Conservation (phyloP, 2,329 filamentous ascomycete genomes). For the Epichloe elymi region DNA sequence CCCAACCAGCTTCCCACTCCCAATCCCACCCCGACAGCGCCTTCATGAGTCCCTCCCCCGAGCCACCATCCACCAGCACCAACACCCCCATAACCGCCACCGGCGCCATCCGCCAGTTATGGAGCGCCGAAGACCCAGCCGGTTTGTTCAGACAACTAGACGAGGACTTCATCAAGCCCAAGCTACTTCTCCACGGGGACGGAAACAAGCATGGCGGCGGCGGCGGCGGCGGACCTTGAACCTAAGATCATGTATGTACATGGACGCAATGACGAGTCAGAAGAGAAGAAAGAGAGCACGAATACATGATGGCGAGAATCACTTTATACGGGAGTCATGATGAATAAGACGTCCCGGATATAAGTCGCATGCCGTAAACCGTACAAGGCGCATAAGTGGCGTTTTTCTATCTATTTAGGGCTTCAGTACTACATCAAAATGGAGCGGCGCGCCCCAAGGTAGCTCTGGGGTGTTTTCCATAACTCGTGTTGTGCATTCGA, state of each 20-base stretch:
- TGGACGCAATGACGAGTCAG: no score
- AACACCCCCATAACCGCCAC: slow-evolving; percentile 50
- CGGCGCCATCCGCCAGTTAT: slow-evolving; percentile 66
- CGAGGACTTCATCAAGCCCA: slow-evolving; percentile 92
- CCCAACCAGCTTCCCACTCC: slow-evolving; percentile 12
- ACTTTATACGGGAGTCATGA: no score
- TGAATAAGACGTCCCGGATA: no score
- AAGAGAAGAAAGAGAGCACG: no score
- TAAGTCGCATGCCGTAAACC: not conserved
- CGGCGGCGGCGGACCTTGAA: slow-evolving; percentile 9
- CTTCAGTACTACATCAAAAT: no score
- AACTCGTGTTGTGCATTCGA: no score
- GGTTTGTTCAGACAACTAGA: slow-evolving; percentile 86
- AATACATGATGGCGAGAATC: no score
- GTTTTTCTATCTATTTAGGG: not conserved
- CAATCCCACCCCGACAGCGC: slow-evolving; percentile 12
- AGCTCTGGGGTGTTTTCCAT: no score
- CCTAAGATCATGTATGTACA: no score
- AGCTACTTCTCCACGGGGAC: slow-evolving; percentile 65
- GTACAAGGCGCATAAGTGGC: not conserved
- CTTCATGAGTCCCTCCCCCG: slow-evolving; percentile 17
- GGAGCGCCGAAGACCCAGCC: slow-evolving; percentile 77
- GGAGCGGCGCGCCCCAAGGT: no score
- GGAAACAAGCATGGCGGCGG: slow-evolving; percentile 11
- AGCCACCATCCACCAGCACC: slow-evolving; percentile 14